A percentile compares a stretch with the other conserved stretches of the same genome.
phyloP scores from a whole-genome alignment of 495 filamentous ascomycete species.

The Penicillium waksmanii region DNA sequence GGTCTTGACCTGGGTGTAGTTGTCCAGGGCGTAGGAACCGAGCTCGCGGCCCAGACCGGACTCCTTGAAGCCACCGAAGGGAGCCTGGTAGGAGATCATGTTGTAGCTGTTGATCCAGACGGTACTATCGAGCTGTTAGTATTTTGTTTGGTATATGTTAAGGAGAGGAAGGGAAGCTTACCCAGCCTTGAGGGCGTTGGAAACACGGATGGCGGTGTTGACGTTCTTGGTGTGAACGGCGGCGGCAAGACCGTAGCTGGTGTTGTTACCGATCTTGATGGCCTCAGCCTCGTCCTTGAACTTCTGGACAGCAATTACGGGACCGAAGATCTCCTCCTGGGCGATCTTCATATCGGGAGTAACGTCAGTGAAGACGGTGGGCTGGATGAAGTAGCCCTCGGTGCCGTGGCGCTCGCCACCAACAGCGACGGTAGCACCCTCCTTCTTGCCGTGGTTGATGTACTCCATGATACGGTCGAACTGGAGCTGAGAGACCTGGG shows the following conservation, averaged over 20 bases:
- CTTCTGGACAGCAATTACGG: conserved; percentile 91
- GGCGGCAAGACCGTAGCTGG: conserved; percentile 80
- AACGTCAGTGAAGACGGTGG: conserved; percentile 94
- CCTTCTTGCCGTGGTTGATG: conserved; percentile 87
- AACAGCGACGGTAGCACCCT: conserved; percentile 80
- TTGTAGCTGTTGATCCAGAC: conserved; percentile 98
- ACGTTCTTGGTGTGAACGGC: conserved; percentile 92
- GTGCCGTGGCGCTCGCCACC: conserved; percentile 89
- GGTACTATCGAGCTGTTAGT: conserved; percentile 52
- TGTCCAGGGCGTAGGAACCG: conserved; percentile 87
- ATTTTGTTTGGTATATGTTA: neutral
- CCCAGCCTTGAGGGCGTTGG: conserved; percentile 80
- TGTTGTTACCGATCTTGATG: conserved; percentile 79
- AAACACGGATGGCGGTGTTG: conserved; percentile 89
- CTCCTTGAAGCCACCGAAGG: conserved; percentile 94
- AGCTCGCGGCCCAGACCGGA: conserved; percentile 93
- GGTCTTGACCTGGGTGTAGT: conserved; percentile 86
- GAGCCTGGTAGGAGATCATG: conserved; percentile 76
- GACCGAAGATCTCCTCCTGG: conserved; percentile 98
- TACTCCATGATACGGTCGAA: conserved; percentile 98
- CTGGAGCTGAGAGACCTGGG: conserved; percentile 92
- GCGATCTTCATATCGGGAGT: conserved; percentile 94
- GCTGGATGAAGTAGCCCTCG: conserved; percentile 97
- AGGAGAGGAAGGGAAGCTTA: conserved; percentile 21
- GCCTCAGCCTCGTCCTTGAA: conserved; percentile 89